Percentiles rank a stretch among this genome's conserved stretches.
Evolutionary conservation across 371 early-diverging fungal species (phyloP).

Genomic region (Mortierella polycephala): DNA sequence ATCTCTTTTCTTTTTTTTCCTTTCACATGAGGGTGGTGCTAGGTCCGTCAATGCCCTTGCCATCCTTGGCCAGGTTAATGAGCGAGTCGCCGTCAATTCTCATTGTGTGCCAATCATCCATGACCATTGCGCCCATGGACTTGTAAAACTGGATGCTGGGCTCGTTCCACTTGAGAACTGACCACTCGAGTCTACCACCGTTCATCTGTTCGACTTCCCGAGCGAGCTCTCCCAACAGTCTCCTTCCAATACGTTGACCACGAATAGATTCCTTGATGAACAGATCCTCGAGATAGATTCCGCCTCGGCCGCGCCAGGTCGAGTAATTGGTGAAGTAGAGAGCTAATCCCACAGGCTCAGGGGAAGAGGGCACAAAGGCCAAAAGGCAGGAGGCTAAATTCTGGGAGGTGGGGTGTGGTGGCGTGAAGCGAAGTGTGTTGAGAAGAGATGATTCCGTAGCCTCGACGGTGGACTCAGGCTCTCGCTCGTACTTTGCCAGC

Average conservation of each 20-base stretch:
- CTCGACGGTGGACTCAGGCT: constrained; percentile 71
- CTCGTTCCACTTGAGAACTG: constrained; percentile 81
- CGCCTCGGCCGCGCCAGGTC: constrained; percentile 78
- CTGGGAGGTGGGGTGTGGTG: constrained; percentile 69
- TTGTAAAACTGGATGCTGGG: constrained; percentile 71
- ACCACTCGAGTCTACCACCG: constrained; percentile 86
- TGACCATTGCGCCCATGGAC: constrained; percentile 68
- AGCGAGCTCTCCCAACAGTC: constrained; percentile 76
- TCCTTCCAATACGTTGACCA: constrained; percentile 78
- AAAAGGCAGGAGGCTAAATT: constrained; percentile 69
- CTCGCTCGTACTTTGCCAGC: constrained; percentile 82
- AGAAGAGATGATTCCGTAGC: constrained; percentile 76
- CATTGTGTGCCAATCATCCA: constrained; percentile 77
- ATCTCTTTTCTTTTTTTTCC: not conserved
- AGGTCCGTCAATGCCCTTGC: constrained; percentile 28
- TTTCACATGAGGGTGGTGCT: constrained; percentile 39
- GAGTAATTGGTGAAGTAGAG: constrained; percentile 88
- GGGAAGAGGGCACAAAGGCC: constrained; percentile 44
- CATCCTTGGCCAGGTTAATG: constrained; percentile 58
- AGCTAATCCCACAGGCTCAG: constrained; percentile 77
- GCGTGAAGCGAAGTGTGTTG: constrained; percentile 70
- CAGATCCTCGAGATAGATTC: constrained; percentile 87
- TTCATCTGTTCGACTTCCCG: constrained; percentile 68
- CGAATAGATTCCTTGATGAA: constrained; percentile 76
- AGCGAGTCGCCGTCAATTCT: constrained; percentile 70